Evolutionary conservation across 2,329 filamentous ascomycete genomes (phyloP), one percentile per base, ranked within the genome.

Genomic region (Verticillium alfalfae): DNA sequence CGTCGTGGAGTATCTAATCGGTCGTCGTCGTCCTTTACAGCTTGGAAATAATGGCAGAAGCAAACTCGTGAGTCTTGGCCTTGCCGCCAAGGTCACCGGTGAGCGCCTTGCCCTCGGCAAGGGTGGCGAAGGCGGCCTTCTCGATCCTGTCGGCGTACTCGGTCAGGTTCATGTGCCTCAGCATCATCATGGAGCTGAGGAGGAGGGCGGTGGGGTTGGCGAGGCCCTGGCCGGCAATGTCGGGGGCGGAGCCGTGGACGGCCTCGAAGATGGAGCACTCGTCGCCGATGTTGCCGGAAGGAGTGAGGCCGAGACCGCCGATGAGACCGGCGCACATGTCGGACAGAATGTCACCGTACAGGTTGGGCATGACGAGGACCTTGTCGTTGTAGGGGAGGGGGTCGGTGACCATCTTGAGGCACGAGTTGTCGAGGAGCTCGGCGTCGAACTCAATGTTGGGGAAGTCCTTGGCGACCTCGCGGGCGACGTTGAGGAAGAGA

Each of bases 201-300:
- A 99, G 88, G 70, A 99, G 88, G 63, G 95, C 95, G 65, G 95
- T 98, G 66, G 95, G 95, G 87, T 99, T 99, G 73, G 95, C 95
- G 70, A 98, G 89, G 69, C 87, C 90, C 87, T 97, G 93, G 78
- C 94, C 94, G 67, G 92, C 93, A 76, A 98, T 98, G 78, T 98
- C 94, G 64, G 94, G 94, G 64, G 94, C 94, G 68, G 93, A 97
- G 71, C 94, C 94, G 84, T 99, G 95, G 72, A 99, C 95, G 72
- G 95, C 95, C 84, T 99, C 95, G 83, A 99, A 99, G 83, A 98
- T 97, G 77, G 92, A 97, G 89, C 93, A 98, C 84, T 97, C 91
- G 80, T 97, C 93, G 79, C 93, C 95, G 74, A 97, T 98, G 87
- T 99, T 99, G 74, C 94, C 95, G 45, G 94, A 98, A 67, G 95